Conservation (phyloP, 495 filamentous ascomycete species). For the Tuber aestivum region DNA sequence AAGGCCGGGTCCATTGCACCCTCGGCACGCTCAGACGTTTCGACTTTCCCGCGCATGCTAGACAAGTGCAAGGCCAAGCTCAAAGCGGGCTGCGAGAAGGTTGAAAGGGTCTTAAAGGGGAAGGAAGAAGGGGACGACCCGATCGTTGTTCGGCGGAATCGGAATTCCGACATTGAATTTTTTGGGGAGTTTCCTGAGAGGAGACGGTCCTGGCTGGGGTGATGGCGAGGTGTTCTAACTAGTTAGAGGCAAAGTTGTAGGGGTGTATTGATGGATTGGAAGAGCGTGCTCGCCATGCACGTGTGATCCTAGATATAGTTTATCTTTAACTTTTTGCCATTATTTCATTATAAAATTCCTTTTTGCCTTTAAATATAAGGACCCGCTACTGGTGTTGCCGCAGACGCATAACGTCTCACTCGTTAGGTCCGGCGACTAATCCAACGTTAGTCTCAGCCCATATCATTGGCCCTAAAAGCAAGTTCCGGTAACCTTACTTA, state of each 20-base stretch:
- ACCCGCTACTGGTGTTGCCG: background rate
- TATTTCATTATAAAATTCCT: background rate
- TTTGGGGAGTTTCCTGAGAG: background rate
- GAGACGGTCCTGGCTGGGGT: background rate
- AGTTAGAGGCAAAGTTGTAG: background rate
- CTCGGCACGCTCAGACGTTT: background rate
- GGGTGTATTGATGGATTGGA: background rate
- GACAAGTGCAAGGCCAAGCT: background rate
- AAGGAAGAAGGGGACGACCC: background rate
- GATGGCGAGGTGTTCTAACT: background rate
- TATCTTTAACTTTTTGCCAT: background rate
- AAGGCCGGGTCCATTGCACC: background rate
- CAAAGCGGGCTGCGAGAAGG: background rate
- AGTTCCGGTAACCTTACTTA: background rate
- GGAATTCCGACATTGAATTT: background rate
- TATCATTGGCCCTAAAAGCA: background rate
- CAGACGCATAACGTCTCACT: background rate
- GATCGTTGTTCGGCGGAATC: background rate
- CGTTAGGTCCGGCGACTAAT: background rate
- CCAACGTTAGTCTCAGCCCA: background rate
- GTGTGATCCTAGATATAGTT: background rate
- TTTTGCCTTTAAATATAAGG: background rate
- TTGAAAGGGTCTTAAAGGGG: background rate
- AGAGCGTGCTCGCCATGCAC: background rate
- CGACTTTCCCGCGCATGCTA: background rate